Evolutionary conservation across 2,329 filamentous ascomycete genomes (phyloP), one percentile per base, ranked within the genome.

Genomic region (Alternaria ventricosa): DNA sequence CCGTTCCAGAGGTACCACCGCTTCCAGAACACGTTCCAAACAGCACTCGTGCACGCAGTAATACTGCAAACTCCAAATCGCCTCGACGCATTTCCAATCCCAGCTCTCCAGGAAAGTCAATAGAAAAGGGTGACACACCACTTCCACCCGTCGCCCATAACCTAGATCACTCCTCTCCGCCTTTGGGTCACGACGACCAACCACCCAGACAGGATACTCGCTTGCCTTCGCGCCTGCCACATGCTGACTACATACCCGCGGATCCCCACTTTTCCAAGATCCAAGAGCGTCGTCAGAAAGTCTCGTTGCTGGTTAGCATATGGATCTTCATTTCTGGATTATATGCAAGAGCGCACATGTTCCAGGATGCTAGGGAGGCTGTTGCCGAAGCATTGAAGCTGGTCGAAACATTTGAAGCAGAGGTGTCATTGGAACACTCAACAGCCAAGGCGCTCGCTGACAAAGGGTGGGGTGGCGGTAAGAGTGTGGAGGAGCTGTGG

Each of bases 251-350:
- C 18, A 71, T 79, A 6, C 64, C 75, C 20, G 75, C 81, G 11
- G 74, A 85, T 28, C 84, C 86, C 44, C 82, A 82, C 56, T 87
- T 88, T 61, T 81, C 85, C 3, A 78, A 81, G 20, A 65, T 83
- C 9, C 84, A 87, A 64, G 83, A 84, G 54, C 84, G 87, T 55
- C 85, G 85, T 57, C 86, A 88, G 61, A 86, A 84, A 15, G 81
- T 88, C 12, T 83, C 84, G 5, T 75, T 90, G 11, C 80, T 99
- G 15, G 84, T 94, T 20, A 91, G 90, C 68, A 89, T 97, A 30
- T 99, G 96, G 96, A 84, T 97, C 9, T 91, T 96, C 76, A 93
- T 97, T 65, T 91, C 93, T 3, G 91, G 91, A 0, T 90, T 98
- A 68, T 99, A 98, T 76, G 88, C 93, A 27, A 88, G 93, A 57